Conservation (phyloP, 176 grass and related monocot species). For the Leersia perrieri region DNA sequence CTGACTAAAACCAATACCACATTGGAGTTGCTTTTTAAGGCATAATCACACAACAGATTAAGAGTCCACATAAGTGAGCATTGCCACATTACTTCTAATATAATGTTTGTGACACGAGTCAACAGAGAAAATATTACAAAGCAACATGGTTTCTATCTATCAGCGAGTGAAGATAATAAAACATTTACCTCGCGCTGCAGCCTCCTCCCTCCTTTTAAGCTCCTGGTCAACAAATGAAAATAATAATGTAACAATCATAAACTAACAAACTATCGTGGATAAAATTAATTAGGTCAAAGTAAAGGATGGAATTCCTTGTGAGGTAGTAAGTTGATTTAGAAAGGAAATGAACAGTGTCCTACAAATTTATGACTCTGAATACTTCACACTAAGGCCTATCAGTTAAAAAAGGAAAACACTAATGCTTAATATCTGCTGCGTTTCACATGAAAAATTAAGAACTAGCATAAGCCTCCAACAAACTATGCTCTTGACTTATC, state of each 20-base stretch:
- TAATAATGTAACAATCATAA: constrained; percentile 25
- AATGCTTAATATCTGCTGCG: background rate
- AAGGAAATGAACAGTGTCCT: background rate
- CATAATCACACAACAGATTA: background rate
- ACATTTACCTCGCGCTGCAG: constrained; percentile 65
- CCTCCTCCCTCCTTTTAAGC: constrained; percentile 84
- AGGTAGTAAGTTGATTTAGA: background rate
- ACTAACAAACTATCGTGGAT: constrained; percentile 11
- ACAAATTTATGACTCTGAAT: background rate
- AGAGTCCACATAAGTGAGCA: background rate
- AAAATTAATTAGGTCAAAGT: background rate
- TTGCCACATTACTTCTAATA: background rate
- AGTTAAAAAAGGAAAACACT: too few relatives aligned
- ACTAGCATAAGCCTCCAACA: background rate
- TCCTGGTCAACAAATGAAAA: constrained; percentile 57
- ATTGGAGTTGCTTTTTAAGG: background rate
- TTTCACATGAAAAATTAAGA: background rate
- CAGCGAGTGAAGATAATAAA: constrained; percentile 15
- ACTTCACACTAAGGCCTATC: background rate
- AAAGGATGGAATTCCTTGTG: background rate
- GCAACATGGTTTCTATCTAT: background rate
- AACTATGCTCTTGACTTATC: background rate
- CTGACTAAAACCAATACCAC: background rate
- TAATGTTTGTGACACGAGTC: background rate
- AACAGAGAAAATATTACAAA: background rate